These are phyloP conservation scores for Cercospora brassicicola DNA, from an alignment of 2,329 filamentous ascomycete genomes.

Conservation along the genomic window DNA sequence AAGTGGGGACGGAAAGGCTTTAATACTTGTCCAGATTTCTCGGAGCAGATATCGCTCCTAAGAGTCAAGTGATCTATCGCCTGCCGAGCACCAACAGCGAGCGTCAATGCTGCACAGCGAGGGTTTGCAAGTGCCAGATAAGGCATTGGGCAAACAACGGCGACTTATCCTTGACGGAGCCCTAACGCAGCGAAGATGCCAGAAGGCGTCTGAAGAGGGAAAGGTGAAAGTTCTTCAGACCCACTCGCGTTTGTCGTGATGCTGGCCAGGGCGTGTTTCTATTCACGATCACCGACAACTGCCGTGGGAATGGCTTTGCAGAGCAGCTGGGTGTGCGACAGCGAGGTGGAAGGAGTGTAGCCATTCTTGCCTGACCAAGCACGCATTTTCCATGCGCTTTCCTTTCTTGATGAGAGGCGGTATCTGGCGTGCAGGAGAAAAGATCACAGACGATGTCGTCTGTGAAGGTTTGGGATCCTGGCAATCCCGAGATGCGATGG, in stretches of 20 bases:
- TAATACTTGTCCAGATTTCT: not conserved
- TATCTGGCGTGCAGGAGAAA: not conserved
- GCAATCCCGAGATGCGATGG: not conserved
- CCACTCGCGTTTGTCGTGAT: not conserved
- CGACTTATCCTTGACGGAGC: not conserved
- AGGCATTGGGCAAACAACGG: not conserved
- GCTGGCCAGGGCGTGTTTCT: not conserved
- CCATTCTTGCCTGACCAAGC: not conserved
- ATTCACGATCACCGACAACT: not conserved
- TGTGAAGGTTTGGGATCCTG: not conserved
- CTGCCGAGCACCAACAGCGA: not conserved
- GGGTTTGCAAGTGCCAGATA: not conserved
- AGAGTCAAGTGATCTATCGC: not conserved
- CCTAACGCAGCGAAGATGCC: not conserved
- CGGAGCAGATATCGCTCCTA: not conserved
- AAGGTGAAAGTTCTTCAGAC: not conserved
- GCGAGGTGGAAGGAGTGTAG: not conserved
- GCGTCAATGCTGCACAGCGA: not conserved
- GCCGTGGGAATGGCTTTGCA: not conserved
- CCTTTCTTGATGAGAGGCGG: not conserved
- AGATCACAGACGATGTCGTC: not conserved
- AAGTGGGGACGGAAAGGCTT: not conserved
- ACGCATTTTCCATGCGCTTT: not conserved
- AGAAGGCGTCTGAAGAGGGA: not conserved
- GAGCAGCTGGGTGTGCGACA: not conserved